Percentiles rank a stretch among this genome's conserved stretches.
Conservation (phyloP, 1,284 basidiomycete genomes). For the Heterobasidion irregulare region DNA sequence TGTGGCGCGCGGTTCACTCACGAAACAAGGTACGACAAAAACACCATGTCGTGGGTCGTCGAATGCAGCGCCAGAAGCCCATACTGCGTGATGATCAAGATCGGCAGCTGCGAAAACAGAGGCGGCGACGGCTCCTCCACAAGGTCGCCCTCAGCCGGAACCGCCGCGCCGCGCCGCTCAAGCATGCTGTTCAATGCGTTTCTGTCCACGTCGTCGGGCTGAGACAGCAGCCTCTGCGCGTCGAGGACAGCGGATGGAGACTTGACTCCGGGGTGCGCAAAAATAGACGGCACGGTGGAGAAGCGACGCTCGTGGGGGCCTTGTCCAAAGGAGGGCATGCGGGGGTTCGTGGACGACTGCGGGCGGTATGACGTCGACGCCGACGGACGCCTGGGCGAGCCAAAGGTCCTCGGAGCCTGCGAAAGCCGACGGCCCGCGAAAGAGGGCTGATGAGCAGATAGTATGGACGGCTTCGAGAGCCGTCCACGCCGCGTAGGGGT, state of each 20-base stretch:
- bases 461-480: not conserved
- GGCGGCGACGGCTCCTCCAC: conserved; percentile 31
- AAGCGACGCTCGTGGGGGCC: conserved; percentile 34
- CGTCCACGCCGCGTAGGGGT: conserved; percentile 8
- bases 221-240: conserved; percentile 44
- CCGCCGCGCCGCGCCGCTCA: conserved; percentile 1
- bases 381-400: conserved; percentile 6
- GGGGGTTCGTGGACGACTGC: not conserved
- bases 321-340: not conserved
- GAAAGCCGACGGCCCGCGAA: not conserved
- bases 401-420: not conserved
- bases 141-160: conserved; percentile 2
- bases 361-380: not conserved
- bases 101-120: conserved; percentile 55
- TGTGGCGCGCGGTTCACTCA: conserved; percentile 28
- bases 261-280: conserved; percentile 70
- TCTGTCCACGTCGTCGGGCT: conserved; percentile 23
- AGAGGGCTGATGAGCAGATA: not conserved
- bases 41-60: conserved; percentile 82
- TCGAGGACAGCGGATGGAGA: conserved; percentile 64
- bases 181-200: not conserved
- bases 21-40: conserved; percentile 79
- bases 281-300: conserved; percentile 65
- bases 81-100: conserved; percentile 71
- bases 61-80: conserved; percentile 71